phyloP scores from a whole-genome alignment of 345 rosid species.

The Populus deltoides region DNA sequence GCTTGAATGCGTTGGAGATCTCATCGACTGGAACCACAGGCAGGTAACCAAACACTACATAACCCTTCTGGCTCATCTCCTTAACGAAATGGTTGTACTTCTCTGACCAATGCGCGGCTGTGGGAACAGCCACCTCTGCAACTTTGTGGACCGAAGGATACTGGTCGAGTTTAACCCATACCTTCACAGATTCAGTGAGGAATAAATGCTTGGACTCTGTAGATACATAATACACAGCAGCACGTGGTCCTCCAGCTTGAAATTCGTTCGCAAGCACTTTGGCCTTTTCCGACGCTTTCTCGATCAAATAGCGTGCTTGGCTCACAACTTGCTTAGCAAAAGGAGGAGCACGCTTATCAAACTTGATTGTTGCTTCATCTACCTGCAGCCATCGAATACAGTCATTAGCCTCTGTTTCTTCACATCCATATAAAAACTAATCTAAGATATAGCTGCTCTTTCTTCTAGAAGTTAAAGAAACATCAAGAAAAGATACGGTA shows the following conservation, averaged over 20 bases:
- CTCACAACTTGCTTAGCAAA: constrained; percentile 49
- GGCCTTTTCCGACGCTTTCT: constrained; percentile 44
- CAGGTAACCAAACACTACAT: constrained; percentile 43
- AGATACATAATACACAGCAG: constrained; percentile 50
- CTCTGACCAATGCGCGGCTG: constrained; percentile 49
- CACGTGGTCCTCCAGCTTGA: constrained; percentile 53
- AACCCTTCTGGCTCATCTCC: constrained; percentile 57
- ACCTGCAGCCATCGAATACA: constrained; percentile 42
- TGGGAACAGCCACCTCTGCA: constrained; percentile 48
- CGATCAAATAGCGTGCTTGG: constrained; percentile 38
- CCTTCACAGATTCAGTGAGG: constrained; percentile 49
- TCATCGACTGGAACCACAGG: constrained; percentile 75
- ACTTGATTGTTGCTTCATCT: constrained; percentile 52
- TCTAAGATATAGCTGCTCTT: no score
- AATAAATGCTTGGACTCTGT: constrained; percentile 51
- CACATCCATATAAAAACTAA: no score
- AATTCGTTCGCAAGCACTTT: constrained; percentile 50
- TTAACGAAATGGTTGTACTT: constrained; percentile 49
- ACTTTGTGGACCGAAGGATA: constrained; percentile 47
- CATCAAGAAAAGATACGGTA: no score
- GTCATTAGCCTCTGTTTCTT: neutral
- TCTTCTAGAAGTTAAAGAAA: no score
- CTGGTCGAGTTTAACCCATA: constrained; percentile 50
- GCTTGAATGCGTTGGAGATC: constrained; percentile 51
- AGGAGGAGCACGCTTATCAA: constrained; percentile 71